Evolutionary conservation across 2,329 filamentous ascomycete genomes (phyloP), one percentile per base, ranked within the genome.

Genomic region (Leptographium flavum): DNA sequence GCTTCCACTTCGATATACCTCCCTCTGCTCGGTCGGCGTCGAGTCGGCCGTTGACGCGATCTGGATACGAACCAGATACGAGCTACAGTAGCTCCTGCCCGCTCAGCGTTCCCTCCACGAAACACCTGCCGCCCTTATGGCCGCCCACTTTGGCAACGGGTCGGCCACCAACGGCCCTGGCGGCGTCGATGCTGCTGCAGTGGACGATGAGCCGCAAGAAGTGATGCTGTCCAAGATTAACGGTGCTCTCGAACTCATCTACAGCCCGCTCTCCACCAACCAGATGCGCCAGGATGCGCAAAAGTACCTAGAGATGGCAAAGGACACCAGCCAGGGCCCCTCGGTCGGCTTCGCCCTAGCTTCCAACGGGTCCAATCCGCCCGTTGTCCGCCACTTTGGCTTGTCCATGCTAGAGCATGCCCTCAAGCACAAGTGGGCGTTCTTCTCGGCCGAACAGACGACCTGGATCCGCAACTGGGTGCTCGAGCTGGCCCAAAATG

Each of bases 361-460:
- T 38, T 77, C 76, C 53, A 81, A 92, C 61, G 74, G 71, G 56
- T 68, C 73, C 32, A 86, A 93, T 58, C 74, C 84, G 45, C 77
- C 86, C 35, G 75, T 92, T 45, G 83, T 96, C 46, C 83, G 92
- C 55, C 88, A 96, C 65, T 98, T 93, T 61, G 92, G 88, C 47
- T 74, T 98, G 28, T 93, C 88, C 25, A 73, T 98, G 46, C 76
- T 98, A 53, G 90, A 95, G 57, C 83, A 93, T 63, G 81, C 86
- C 39, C 82, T 96, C 59, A 84, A 81, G 54, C 88, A 94, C 63
- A 79, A 77, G 54, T 94, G 87, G 77, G 74, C 79, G 31, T 76
- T 81, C 41, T 87, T 88, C 57, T 75, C 71, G 19, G 63, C 71
- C 25, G 75, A 79, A 21, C 81, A 94, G 60, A 76, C 78, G 17